Conservation (phyloP, 2,329 filamentous ascomycete species). For the Mycosphaerella sp. region DNA sequence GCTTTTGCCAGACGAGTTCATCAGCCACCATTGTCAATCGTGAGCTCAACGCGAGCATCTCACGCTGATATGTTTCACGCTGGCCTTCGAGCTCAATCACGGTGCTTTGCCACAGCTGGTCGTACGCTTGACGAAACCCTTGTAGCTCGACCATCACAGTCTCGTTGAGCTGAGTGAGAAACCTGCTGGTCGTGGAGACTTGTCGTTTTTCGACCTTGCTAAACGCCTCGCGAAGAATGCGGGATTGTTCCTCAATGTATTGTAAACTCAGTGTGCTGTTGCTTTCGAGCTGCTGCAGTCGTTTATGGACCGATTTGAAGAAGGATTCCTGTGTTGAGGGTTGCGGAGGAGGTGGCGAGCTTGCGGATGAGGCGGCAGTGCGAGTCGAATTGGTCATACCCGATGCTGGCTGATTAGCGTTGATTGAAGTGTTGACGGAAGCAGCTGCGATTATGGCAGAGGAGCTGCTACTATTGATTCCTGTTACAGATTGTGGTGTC, state of each 20-base stretch:
- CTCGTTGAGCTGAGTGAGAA: constrained; percentile 76
- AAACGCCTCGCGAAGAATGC: constrained; percentile 80
- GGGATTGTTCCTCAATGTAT: constrained; percentile 95
- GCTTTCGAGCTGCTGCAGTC: constrained; percentile 80
- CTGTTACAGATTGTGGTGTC: neutral
- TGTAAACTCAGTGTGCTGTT: constrained; percentile 90
- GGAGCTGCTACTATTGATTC: neutral
- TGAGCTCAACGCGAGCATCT: constrained; percentile 73
- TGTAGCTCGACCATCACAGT: constrained; percentile 78
- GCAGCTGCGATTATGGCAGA: neutral
- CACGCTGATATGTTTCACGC: constrained; percentile 72
- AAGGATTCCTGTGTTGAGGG: constrained; percentile 95
- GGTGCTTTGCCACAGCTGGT: constrained; percentile 94
- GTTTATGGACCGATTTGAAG: constrained; percentile 93
- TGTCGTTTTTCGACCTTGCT: constrained; percentile 82
- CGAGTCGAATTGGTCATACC: constrained; percentile 8
- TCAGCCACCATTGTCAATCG: constrained; percentile 87
- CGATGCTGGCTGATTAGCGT: constrained; percentile 1
- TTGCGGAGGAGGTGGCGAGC: constrained; percentile 39
- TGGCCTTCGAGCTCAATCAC: constrained; percentile 86
- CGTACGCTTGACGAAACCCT: constrained; percentile 76
- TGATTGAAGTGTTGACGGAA: neutral
- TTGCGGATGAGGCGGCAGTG: constrained; percentile 3
- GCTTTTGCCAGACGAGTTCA: constrained; percentile 75
- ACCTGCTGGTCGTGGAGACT: constrained; percentile 70